A percentile compares a stretch with the other conserved stretches of the same genome.
These are phyloP conservation scores for Ustilago curta DNA, from an alignment of 1,284 basidiomycete genomes.

Conservation along the genomic window DNA sequence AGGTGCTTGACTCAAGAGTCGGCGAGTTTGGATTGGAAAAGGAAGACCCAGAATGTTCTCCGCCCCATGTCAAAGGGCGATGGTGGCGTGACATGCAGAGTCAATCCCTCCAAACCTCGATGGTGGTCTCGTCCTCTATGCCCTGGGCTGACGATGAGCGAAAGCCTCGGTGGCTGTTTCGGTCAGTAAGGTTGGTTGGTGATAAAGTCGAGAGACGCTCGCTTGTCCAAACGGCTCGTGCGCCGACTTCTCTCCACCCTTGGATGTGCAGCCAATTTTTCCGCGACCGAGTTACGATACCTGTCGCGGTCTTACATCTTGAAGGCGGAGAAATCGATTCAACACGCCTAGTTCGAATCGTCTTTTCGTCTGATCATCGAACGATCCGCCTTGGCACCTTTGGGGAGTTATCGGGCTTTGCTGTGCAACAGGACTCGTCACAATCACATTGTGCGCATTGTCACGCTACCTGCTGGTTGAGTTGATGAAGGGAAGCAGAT, in stretches of 20 bases:
- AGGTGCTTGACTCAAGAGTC: conserved; percentile 19
- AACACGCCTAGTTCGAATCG: not conserved
- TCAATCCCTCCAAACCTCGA: not conserved
- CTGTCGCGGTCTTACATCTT: conserved; percentile 1
- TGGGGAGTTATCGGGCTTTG: too few species aligned
- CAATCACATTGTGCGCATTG: too few species aligned
- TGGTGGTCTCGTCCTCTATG: not conserved
- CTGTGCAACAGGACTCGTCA: too few species aligned
- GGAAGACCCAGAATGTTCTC: conserved; percentile 30
- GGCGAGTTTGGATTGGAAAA: conserved; percentile 29
- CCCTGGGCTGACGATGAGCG: not conserved
- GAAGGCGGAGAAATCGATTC: not conserved
- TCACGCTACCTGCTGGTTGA: too few species aligned
- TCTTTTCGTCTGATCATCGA: not conserved
- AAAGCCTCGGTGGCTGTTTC: not conserved
- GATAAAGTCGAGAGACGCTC: not conserved
- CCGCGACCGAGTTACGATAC: not conserved
- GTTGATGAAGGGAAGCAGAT: too few species aligned
- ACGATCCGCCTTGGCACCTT: not conserved
- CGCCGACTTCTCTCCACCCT: not conserved
- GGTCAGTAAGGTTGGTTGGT: not conserved
- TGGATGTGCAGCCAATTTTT: not conserved
- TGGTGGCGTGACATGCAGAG: conserved; percentile 30
- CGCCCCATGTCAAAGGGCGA: conserved; percentile 46
- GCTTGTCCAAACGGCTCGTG: not conserved